Evolutionary conservation across 2,329 filamentous ascomycete species (phyloP).

Genomic region (Fusarium pseudocircinatum): DNA sequence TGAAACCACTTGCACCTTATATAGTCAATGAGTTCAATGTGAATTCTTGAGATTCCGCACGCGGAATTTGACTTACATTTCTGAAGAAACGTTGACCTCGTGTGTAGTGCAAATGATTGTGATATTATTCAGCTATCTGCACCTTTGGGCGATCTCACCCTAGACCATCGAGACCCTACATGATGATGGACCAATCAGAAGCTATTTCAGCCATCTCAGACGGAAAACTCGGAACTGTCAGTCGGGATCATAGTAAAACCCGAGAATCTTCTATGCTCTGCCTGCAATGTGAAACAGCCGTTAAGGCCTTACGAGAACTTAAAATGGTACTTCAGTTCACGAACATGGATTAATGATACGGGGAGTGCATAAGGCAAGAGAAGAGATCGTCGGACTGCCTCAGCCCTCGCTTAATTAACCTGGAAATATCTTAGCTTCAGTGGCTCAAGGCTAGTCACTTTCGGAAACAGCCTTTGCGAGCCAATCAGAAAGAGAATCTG

Average conservation of each 20-base stretch:
- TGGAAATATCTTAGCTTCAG: background rate
- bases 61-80: no score
- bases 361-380: background rate
- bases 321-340: background rate
- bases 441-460: background rate
- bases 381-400: background rate
- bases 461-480: no score
- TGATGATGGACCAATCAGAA: background rate
- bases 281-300: background rate
- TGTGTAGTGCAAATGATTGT: background rate
- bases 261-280: background rate
- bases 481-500: background rate
- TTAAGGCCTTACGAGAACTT: rapidly evolving
- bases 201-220: background rate
- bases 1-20: rapidly evolving
- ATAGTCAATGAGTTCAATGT: rapidly evolving
- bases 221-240: background rate
- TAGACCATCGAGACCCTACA: rapidly evolving
- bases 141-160: background rate
- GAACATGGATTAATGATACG: background rate
- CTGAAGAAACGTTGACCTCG: rapidly evolving
- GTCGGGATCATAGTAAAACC: background rate
- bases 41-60: background rate
- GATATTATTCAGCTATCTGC: background rate
- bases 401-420: background rate